Evolutionary conservation across 129 eudicot genomes (phyloP).

Genomic region (Pulicaria dysenterica): DNA sequence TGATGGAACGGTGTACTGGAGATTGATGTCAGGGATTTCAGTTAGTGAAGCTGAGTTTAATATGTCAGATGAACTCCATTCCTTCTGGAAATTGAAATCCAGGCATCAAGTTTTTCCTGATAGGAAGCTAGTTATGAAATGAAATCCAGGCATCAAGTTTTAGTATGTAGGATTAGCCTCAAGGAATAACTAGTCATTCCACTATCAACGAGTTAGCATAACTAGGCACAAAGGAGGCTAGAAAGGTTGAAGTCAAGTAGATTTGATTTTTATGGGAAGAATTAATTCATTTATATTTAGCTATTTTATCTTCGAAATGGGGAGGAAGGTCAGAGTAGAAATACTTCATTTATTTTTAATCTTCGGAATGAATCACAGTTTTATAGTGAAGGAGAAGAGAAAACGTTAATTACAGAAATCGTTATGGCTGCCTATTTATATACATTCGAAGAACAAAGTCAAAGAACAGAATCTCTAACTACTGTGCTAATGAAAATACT

Average conservation of each 20-base stretch:
- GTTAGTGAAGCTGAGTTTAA: no score
- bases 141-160: not conserved
- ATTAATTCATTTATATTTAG: not conserved
- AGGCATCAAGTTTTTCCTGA: not conserved
- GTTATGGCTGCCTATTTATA: no score
- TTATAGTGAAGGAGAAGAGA: no score
- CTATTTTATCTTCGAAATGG: slow-evolving; percentile 12
- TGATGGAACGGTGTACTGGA: no score
- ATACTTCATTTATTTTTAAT: no score
- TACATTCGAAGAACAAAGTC: no score
- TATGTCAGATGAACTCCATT: not conserved
- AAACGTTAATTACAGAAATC: no score
- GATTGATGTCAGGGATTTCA: no score
- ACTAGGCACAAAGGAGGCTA: slow-evolving; percentile 7
- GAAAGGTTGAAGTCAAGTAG: not conserved
- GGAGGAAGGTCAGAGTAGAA: slow-evolving; percentile 6
- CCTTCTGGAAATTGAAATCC: not conserved
- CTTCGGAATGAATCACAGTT: no score
- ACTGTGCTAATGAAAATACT: no score
- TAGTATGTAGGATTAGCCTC: not conserved
- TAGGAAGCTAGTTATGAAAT: slow-evolving; percentile 3
- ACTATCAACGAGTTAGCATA: not conserved
- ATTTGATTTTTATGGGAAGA: slow-evolving; percentile 8
- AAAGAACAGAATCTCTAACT: no score
- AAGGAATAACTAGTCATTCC: not conserved